phyloP scores from a whole-genome alignment of 306 rosid species.

The Vigna nakashimae region DNA sequence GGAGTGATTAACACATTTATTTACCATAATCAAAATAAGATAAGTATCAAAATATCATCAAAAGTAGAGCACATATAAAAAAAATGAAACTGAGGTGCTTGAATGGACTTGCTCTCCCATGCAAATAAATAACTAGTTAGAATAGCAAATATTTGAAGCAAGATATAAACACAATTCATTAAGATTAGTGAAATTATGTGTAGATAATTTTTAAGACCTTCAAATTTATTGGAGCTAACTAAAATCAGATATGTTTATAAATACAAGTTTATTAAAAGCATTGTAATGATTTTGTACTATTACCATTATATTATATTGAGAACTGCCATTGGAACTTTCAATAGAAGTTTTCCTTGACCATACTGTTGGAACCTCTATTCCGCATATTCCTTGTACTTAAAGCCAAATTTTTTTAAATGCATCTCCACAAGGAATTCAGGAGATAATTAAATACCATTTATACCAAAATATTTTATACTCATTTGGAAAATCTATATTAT shows the following conservation, averaged over 20 bases:
- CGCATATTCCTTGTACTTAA: constrained; percentile 77
- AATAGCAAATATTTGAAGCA: too few species aligned
- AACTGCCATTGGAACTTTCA: constrained; percentile 45
- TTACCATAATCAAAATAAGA: too few species aligned
- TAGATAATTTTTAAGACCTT: too few species aligned
- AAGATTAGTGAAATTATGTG: too few species aligned
- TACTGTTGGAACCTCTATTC: constrained; percentile 79
- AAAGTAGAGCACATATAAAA: too few species aligned
- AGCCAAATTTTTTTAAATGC: constrained; percentile 79
- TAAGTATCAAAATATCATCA: too few species aligned
- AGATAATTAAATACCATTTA: neutral
- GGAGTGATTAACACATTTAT: too few species aligned
- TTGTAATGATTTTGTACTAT: constrained; percentile 20
- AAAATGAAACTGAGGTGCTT: too few species aligned
- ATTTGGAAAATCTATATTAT: neutral
- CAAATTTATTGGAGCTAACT: too few species aligned
- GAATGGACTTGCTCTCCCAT: neutral
- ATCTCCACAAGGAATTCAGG: constrained; percentile 48
- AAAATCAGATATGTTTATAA: too few species aligned
- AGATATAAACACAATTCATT: too few species aligned
- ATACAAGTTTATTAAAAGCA: neutral
- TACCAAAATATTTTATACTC: neutral
- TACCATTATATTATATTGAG: constrained; percentile 2
- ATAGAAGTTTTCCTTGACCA: constrained; percentile 55
- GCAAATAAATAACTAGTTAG: neutral